These are phyloP conservation scores for Neurospora sp. DNA, from an alignment of 495 filamentous ascomycete genomes.

Conservation along the genomic window DNA sequence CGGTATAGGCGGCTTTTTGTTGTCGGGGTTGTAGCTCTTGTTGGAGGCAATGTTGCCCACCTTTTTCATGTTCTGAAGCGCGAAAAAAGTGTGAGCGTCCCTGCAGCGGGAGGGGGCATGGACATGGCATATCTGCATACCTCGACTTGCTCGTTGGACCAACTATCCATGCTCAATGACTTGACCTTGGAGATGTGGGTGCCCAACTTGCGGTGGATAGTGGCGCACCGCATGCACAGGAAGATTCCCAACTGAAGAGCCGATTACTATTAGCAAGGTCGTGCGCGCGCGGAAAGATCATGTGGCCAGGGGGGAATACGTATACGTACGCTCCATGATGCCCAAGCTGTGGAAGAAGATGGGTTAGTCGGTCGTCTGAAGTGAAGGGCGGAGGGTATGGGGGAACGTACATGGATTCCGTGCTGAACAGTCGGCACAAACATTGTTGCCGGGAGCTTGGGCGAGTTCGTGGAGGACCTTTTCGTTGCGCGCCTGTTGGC, in stretches of 20 bases:
- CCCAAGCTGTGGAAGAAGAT: constrained; percentile 62
- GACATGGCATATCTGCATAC: constrained; percentile 37
- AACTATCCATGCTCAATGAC: constrained; percentile 94
- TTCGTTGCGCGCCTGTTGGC: constrained; percentile 95
- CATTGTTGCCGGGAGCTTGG: constrained; percentile 84
- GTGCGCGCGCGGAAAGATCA: not conserved
- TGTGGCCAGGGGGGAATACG: not conserved
- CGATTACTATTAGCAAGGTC: constrained; percentile 8
- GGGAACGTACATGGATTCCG: constrained; percentile 77
- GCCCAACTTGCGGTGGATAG: constrained; percentile 90
- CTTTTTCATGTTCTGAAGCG: constrained; percentile 72
- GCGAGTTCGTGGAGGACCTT: constrained; percentile 83
- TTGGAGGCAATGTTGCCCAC: constrained; percentile 82
- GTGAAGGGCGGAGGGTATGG: not conserved
- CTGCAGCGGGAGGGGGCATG: not conserved
- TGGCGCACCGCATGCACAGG: constrained; percentile 94
- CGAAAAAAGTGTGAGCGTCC: constrained; percentile 14
- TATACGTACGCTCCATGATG: constrained; percentile 88
- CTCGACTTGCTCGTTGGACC: constrained; percentile 92
- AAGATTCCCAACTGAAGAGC: constrained; percentile 73
- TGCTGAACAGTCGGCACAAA: constrained; percentile 87
- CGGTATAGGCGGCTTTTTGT: constrained; percentile 69
- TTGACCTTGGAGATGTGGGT: constrained; percentile 98
- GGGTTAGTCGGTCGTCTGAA: constrained; percentile 9
- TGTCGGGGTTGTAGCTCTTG: constrained; percentile 75